These are phyloP conservation scores for Myriangium duriaei DNA, from an alignment of 2,329 filamentous ascomycete species.

Conservation along the genomic window DNA sequence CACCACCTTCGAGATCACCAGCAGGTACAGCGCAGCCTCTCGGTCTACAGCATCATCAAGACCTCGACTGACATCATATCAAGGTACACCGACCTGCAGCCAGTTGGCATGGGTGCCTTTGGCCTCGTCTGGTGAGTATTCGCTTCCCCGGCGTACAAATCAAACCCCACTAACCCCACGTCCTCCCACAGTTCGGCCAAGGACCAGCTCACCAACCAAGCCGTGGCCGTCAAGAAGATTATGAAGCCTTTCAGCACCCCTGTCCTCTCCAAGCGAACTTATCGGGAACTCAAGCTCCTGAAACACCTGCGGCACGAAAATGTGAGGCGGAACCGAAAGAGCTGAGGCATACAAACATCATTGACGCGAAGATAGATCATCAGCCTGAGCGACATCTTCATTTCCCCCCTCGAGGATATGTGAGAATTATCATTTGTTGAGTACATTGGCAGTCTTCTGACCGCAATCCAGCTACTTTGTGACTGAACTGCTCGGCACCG, in stretches of 20 bases:
- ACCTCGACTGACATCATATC: slow-evolving; percentile 4
- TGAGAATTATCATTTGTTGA: slow-evolving; percentile 26
- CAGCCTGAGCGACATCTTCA: slow-evolving; percentile 98
- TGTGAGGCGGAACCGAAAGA: slow-evolving; percentile 38
- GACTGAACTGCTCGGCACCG: slow-evolving; percentile 91
- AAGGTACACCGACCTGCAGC: slow-evolving; percentile 95
- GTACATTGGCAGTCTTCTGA: neutral
- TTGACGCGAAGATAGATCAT: slow-evolving; percentile 52
- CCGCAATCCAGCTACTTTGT: slow-evolving; percentile 64
- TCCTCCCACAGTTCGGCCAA: slow-evolving; percentile 68
- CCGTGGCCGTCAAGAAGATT: slow-evolving; percentile 99
- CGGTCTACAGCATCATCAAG: neutral
- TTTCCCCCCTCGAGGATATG: slow-evolving; percentile 97
- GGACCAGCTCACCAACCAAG: slow-evolving; percentile 92
- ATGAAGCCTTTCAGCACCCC: slow-evolving; percentile 99
- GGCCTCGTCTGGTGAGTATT: slow-evolving; percentile 74
- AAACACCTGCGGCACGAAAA: slow-evolving; percentile 97
- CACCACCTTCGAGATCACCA: slow-evolving; percentile 99
- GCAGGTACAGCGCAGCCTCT: slow-evolving; percentile 49
- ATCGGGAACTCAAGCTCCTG: slow-evolving; percentile 90
- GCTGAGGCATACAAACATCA: slow-evolving; percentile 1
- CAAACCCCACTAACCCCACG: neutral
- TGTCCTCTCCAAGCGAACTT: slow-evolving; percentile 92
- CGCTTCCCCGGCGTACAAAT: neutral
- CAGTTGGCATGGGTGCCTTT: slow-evolving; percentile 98